Evolutionary conservation across 306 rosid species (phyloP).

Genomic region (Fagus sylvatica): DNA sequence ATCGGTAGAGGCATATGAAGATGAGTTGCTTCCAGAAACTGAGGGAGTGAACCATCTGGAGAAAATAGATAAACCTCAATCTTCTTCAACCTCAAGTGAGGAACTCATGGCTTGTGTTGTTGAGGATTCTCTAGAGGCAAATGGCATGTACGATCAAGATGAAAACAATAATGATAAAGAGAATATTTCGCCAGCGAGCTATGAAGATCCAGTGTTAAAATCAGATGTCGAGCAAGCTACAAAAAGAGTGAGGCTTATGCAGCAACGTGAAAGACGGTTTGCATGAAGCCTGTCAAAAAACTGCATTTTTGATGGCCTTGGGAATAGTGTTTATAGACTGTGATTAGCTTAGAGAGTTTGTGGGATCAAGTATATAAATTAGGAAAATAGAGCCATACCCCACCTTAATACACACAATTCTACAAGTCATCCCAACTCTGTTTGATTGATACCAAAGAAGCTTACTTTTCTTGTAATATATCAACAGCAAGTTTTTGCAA

Average conservation of each 20-base stretch:
- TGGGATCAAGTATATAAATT: slow-evolving; percentile 16
- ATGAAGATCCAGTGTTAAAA: slow-evolving; percentile 21
- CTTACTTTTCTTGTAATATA: no score
- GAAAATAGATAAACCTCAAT: slow-evolving; percentile 21
- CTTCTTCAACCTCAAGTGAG: slow-evolving; percentile 32
- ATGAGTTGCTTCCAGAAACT: slow-evolving; percentile 22
- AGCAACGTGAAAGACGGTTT: slow-evolving; percentile 21
- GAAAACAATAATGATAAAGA: slow-evolving; percentile 23
- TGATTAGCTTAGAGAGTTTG: not conserved
- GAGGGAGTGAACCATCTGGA: slow-evolving; percentile 28
- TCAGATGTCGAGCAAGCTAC: slow-evolving; percentile 19
- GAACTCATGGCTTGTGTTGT: slow-evolving; percentile 45
- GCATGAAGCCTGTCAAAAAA: slow-evolving; percentile 37
- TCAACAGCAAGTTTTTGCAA: no score
- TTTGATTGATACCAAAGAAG: no score
- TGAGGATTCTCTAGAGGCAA: slow-evolving; percentile 52
- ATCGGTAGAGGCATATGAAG: slow-evolving; percentile 24
- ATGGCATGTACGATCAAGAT: slow-evolving; percentile 27
- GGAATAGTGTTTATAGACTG: slow-evolving; percentile 20
- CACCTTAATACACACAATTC: no score
- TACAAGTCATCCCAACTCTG: not conserved
- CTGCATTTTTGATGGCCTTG: slow-evolving; percentile 23
- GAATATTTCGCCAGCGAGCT: slow-evolving; percentile 25
- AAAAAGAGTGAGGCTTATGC: slow-evolving; percentile 41
- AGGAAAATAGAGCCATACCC: not conserved